Conservation (phyloP, 805 yeast species). For the Yamadazyma takamatsuzukensis region DNA sequence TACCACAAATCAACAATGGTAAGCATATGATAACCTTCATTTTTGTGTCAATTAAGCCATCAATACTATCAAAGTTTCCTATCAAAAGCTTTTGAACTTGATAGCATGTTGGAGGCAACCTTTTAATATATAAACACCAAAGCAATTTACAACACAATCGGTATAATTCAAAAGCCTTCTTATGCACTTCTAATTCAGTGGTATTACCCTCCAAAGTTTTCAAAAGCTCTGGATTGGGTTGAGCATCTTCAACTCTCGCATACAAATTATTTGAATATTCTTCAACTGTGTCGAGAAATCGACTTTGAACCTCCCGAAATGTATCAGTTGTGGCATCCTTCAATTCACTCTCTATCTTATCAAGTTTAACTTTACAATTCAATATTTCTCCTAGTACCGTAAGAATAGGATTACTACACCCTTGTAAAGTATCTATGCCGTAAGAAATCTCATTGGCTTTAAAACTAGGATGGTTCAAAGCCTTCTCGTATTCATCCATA, state of each 20-base stretch:
- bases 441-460: slow-evolving; percentile 9
- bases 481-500: slow-evolving; percentile 11
- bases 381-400: slow-evolving; percentile 17
- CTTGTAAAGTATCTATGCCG: slow-evolving; percentile 23
- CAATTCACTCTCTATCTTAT: background rate
- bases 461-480: slow-evolving; percentile 11
- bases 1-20: slow-evolving; percentile 20
- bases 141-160: slow-evolving; percentile 2
- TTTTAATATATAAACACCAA: slow-evolving; percentile 2
- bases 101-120: background rate
- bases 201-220: slow-evolving; percentile 5
- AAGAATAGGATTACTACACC: slow-evolving; percentile 16
- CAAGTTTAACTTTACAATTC: slow-evolving; percentile 1
- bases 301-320: too few species aligned
- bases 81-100: slow-evolving; percentile 2
- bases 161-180: slow-evolving; percentile 1
- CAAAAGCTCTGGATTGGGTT: slow-evolving; percentile 12
- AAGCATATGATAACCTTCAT: slow-evolving; percentile 10
- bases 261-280: background rate
- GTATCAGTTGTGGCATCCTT: too few species aligned
- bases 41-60: slow-evolving; percentile 3
- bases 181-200: slow-evolving; percentile 3
- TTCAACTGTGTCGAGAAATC: too few species aligned
- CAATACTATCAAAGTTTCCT: slow-evolving; percentile 1
- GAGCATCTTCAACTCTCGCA: slow-evolving; percentile 1